Evolutionary conservation across 176 grass and related monocot species (phyloP), one percentile per base, ranked within the genome.

Genomic region (Thalia dealbata): DNA sequence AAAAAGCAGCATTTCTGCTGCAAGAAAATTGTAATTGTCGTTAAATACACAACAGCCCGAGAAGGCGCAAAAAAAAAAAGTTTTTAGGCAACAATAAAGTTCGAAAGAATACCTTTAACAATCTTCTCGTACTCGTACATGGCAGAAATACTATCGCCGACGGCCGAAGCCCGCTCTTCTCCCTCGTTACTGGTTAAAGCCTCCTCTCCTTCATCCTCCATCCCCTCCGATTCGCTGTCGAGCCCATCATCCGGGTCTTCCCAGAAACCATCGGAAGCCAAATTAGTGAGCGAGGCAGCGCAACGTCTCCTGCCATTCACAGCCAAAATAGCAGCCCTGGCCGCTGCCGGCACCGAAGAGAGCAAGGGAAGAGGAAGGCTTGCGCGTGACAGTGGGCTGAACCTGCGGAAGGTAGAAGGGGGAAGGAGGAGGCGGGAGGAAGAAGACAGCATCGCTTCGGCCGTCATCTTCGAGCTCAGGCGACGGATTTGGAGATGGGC

Each of bases 171-270:
- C 22, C 29, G 25, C 54, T 22, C 16, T 48, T 62, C 67, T 71
- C 15, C 41, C 55, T 24, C 52, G 7, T 71, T 67, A 50, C 48
- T 51, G n/a, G 45, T 60, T 27, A 61, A 64, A 10, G 1, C 29
- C 21, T 24, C 32, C 6, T 19, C 44, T 70, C 11, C 45, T 13
- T 74, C 64, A 43, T 44, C 16, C 21, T 43, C 52, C 43, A 23
- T 23, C 15, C 60, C 76, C 71, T 90, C 80, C 10, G 76, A 44
- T 5, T 67, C 87, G 59, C 84, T 86, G 3, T 76, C 86, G 71
- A 71, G 79, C 11, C 90, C 85, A 63, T 86, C 85, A 67, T 91
- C 83, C 2, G 79, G 87, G 63, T 88, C 87, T 76, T 99, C 90
- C 90, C 81, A 97, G 42, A 84, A 87, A 9, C 51, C 79, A n/a